A percentile compares a stretch with the other conserved stretches of the same genome.
Conservation (phyloP, 2,329 filamentous ascomycete species). For the Aspergillus alliaceus region DNA sequence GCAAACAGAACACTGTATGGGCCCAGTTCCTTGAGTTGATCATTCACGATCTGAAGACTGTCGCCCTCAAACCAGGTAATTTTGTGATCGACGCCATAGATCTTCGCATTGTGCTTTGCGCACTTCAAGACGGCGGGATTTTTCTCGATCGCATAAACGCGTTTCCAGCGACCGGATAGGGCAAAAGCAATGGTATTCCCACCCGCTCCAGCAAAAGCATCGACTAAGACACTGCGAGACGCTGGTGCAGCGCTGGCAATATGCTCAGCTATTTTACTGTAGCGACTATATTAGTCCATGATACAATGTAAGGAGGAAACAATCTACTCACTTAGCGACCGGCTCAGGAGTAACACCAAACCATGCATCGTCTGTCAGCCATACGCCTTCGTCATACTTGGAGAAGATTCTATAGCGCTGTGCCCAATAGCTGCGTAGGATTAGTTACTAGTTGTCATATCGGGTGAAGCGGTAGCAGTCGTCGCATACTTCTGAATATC, state of each 20-base stretch:
- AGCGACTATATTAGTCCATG: background rate
- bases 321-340: conserved; percentile 68
- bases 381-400: conserved; percentile 81
- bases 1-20: conserved; percentile 64
- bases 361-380: conserved; percentile 92
- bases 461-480: conserved; percentile 3
- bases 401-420: conserved; percentile 87
- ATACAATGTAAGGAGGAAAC: background rate
- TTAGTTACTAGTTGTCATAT: background rate
- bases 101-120: conserved; percentile 83
- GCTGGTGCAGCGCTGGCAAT: conserved; percentile 57
- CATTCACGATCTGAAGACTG: conserved; percentile 71
- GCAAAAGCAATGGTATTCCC: conserved; percentile 97
- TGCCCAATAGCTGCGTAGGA: conserved; percentile 72
- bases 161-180: conserved; percentile 72
- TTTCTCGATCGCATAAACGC: conserved; percentile 85
- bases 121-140: conserved; percentile 79
- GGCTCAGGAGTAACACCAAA: conserved; percentile 95
- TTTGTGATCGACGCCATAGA: conserved; percentile 75
- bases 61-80: conserved; percentile 88
- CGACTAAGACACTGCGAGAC: conserved; percentile 69
- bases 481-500: conserved; percentile 77
- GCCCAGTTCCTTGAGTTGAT: conserved; percentile 49
- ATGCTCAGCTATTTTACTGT: conserved; percentile 72
- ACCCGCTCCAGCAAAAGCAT: conserved; percentile 87